phyloP scores from a whole-genome alignment of 352 stramenopile genomes.

The Phytophthora kernoviae region DNA sequence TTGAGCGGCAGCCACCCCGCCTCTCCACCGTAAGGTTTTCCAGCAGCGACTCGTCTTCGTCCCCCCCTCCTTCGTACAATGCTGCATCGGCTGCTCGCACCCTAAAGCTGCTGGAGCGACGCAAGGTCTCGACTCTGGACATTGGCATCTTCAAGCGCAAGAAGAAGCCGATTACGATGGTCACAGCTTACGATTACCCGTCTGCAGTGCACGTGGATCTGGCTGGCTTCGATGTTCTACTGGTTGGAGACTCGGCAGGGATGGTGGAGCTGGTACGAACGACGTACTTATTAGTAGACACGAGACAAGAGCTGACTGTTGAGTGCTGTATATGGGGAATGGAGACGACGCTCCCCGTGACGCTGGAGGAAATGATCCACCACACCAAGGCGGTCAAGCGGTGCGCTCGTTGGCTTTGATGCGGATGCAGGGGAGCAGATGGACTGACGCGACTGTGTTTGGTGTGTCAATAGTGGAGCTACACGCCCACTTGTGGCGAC shows the following conservation, averaged over 20 bases:
- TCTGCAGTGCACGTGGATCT: slow-evolving; percentile 97
- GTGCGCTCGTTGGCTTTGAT: slow-evolving; percentile 29
- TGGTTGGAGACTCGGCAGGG: slow-evolving; percentile 98
- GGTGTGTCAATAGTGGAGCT: slow-evolving; percentile 51
- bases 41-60: slow-evolving; percentile 20
- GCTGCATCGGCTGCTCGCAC: slow-evolving; percentile 59
- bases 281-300: neutral
- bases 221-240: slow-evolving; percentile 97
- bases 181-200: slow-evolving; percentile 99
- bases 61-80: slow-evolving; percentile 61
- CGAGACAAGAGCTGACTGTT: neutral
- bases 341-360: slow-evolving; percentile 93
- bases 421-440: neutral
- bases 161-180: slow-evolving; percentile 98
- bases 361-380: slow-evolving; percentile 98
- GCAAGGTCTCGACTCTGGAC: slow-evolving; percentile 86
- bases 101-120: slow-evolving; percentile 83
- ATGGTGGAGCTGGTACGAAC: slow-evolving; percentile 97
- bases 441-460: neutral
- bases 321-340: slow-evolving; percentile 43
- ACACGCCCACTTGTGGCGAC: slow-evolving; percentile 93
- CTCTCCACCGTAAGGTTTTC: slow-evolving; percentile 6
- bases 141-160: slow-evolving; percentile 92
- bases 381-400: slow-evolving; percentile 96
- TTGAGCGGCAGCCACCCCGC: slow-evolving; percentile 1